Percentiles rank a stretch among this genome's conserved stretches.
Conservation (phyloP, 148 eudicot species). For the Oxyria digyna region DNA sequence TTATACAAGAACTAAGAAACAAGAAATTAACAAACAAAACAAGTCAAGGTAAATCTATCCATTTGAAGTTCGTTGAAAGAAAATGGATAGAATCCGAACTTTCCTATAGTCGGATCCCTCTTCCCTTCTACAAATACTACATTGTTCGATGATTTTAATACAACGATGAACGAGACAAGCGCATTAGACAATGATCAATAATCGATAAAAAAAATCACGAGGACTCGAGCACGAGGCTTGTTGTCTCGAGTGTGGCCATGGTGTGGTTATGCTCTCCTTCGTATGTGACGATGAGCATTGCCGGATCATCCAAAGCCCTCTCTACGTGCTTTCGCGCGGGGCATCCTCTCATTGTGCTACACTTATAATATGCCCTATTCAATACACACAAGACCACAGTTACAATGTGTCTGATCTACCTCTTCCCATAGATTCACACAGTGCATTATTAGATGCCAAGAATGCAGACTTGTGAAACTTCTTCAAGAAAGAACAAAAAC, state of each 20-base stretch:
- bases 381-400: no score
- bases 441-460: neutral
- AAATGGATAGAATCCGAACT: neutral
- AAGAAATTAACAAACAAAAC: neutral
- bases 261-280: slow-evolving; percentile 93
- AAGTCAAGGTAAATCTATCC: neutral
- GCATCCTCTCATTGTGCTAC: slow-evolving; percentile 87
- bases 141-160: neutral
- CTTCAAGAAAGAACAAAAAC: neutral
- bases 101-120: neutral
- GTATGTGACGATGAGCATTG: slow-evolving; percentile 76
- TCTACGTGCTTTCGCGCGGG: slow-evolving; percentile 95
- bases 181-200: neutral
- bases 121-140: neutral
- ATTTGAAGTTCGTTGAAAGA: neutral
- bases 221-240: slow-evolving; percentile 65
- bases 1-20: neutral
- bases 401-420: no score
- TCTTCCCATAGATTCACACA: no score
- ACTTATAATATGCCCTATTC: slow-evolving; percentile 86
- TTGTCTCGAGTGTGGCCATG: slow-evolving; percentile 35
- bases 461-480: neutral
- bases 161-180: neutral
- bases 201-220: slow-evolving; percentile 23
- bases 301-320: slow-evolving; percentile 75